Evolutionary conservation across 345 rosid genomes (phyloP).

Genomic region (Erodium maritimum): DNA sequence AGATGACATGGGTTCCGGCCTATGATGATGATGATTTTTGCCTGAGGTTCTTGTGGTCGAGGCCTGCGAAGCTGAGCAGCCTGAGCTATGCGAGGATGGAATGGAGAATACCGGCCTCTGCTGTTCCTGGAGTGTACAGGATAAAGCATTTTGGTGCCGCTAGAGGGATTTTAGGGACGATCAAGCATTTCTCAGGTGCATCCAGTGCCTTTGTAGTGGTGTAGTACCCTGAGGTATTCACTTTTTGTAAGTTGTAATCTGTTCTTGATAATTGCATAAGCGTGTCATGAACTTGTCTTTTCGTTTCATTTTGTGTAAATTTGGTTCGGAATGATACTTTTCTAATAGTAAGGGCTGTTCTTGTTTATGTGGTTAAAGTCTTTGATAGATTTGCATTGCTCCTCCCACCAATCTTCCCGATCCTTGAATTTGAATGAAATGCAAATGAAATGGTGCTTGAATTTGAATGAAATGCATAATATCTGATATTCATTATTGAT

Average conservation of each 20-base stretch:
- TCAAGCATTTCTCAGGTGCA: conserved; percentile 60
- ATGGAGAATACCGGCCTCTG: conserved; percentile 61
- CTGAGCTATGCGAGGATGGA: conserved; percentile 57
- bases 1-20: conserved; percentile 50
- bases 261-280: too few relatives aligned
- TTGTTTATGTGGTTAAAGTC: too few relatives aligned
- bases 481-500: too few relatives aligned
- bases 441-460: neutral
- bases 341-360: too few relatives aligned
- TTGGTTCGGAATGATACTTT: too few relatives aligned
- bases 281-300: too few relatives aligned
- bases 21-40: conserved; percentile 88
- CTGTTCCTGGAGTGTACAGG: conserved; percentile 54
- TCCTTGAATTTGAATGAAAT: neutral
- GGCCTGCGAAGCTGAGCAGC: conserved; percentile 51
- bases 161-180: conserved; percentile 46
- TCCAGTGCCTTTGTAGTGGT: conserved; percentile 73
- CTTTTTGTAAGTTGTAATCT: too few relatives aligned
- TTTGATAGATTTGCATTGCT: too few relatives aligned
- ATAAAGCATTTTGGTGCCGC: conserved; percentile 81
- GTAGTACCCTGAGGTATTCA: conserved; percentile 4
- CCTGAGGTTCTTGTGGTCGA: conserved; percentile 70
- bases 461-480: too few relatives aligned
- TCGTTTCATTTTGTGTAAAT: too few relatives aligned
- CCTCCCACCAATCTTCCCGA: too few relatives aligned